Conservation (phyloP, 2,329 filamentous ascomycete genomes). For the Aspergillus tamarii region DNA sequence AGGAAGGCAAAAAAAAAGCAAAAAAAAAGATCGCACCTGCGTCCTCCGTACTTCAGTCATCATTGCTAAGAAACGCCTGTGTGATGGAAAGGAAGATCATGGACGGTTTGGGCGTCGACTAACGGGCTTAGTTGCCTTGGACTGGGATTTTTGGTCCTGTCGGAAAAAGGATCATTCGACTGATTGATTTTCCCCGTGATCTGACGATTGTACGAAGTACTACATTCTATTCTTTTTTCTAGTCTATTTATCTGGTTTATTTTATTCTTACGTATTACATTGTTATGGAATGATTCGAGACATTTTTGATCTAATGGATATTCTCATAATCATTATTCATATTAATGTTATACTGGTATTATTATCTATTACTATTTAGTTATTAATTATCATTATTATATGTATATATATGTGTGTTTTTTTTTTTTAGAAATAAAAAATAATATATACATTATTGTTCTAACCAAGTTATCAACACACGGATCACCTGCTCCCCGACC, state of each 20-base stretch:
- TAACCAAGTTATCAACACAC: not conserved
- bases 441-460: not conserved
- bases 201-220: no score
- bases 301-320: not conserved
- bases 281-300: not conserved
- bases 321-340: not conserved
- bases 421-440: not conserved
- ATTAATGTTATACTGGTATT: not conserved
- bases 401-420: no score
- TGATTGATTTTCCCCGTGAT: not conserved
- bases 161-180: slow-evolving; percentile 1
- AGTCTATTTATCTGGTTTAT: not conserved
- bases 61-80: slow-evolving; percentile 3
- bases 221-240: not conserved
- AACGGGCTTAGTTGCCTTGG: not conserved
- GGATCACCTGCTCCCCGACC: slow-evolving; percentile 7
- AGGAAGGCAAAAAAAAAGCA: slow-evolving; percentile 5
- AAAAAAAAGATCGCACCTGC: not conserved
- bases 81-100: slow-evolving; percentile 13
- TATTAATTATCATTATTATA: no score
- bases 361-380: not conserved
- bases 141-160: not conserved
- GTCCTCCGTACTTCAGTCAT: not conserved
- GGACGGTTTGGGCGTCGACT: slow-evolving; percentile 6
- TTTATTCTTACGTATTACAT: no score